These are phyloP conservation scores for Scheffersomyces segobiensis DNA, from an alignment of 1,139 yeast genomes.

Conservation along the genomic window DNA sequence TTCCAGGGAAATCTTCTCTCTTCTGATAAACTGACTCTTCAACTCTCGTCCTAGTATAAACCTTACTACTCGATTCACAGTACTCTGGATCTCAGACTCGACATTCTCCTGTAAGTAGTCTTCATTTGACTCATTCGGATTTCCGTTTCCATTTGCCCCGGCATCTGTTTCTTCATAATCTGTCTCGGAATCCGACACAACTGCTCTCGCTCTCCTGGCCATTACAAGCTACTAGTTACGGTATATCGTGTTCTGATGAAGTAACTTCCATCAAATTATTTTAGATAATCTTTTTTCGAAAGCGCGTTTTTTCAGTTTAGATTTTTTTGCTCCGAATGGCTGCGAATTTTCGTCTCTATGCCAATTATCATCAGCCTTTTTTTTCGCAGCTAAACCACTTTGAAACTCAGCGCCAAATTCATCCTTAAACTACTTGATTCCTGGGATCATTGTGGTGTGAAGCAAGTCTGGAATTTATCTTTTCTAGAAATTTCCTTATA, in stretches of 20 bases:
- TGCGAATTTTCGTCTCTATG: not conserved
- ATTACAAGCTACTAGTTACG: not conserved
- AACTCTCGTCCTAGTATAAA: conserved; percentile 25
- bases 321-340: not conserved
- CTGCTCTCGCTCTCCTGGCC: not conserved
- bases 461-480: not conserved
- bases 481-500: not conserved
- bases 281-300: not conserved
- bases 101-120: not conserved
- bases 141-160: not conserved
- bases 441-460: not conserved
- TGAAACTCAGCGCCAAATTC: not conserved
- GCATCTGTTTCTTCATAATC: not conserved
- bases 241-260: not conserved
- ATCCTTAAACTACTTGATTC: not conserved
- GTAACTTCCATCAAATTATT: too few relatives aligned
- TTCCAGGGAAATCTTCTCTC: conserved; percentile 26
- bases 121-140: not conserved
- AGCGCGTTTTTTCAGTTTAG: not conserved
- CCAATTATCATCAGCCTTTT: not conserved
- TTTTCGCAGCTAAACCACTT: not conserved
- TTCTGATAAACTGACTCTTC: conserved; percentile 23
- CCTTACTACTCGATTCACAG: conserved; percentile 22
- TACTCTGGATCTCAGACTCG: conserved; percentile 9
- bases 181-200: not conserved